These are phyloP conservation scores for Verbascum thapsus DNA, from an alignment of 257 asterid species.

Conservation along the genomic window DNA sequence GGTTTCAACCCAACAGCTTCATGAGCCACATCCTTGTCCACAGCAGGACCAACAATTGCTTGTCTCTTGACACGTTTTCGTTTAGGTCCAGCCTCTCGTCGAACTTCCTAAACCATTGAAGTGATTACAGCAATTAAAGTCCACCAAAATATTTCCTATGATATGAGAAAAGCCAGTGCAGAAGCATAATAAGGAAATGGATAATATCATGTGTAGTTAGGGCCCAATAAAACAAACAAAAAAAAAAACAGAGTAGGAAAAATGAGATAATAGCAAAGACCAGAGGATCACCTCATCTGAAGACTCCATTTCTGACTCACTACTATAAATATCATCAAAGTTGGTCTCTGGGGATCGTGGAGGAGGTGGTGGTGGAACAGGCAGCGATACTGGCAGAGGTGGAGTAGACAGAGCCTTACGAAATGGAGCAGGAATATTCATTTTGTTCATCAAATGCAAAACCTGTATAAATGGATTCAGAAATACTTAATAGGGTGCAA, in stretches of 20 bases:
- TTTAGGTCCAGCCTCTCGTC: conserved; percentile 44
- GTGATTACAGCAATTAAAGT: conserved; percentile 26
- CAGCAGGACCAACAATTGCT: conserved; percentile 84
- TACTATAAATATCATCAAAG: conserved; percentile 47
- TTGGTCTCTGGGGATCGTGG: conserved; percentile 47
- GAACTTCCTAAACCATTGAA: conserved; percentile 53
- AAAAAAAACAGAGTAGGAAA: conserved; percentile 6
- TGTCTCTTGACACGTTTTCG: conserved; percentile 68
- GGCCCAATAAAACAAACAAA: conserved; percentile 2
- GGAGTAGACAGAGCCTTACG: conserved; percentile 91
- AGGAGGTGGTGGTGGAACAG: conserved; percentile 55
- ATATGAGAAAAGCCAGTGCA: not conserved
- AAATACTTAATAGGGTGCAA: not conserved
- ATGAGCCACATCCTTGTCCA: conserved; percentile 76
- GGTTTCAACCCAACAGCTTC: conserved; percentile 90
- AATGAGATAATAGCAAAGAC: conserved; percentile 20
- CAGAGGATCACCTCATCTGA: conserved; percentile 77
- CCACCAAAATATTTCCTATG: conserved; percentile 3
- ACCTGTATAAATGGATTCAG: conserved; percentile 50
- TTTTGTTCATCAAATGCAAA: conserved; percentile 97
- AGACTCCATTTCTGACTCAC: conserved; percentile 94
- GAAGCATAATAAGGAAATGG: not conserved
- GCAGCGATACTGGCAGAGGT: conserved; percentile 64
- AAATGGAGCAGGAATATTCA: conserved; percentile 98
- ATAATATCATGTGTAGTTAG: not conserved